A percentile compares a stretch with the other conserved stretches of the same genome.
Evolutionary conservation across 2,329 filamentous ascomycete species (phyloP).

Genomic region (Aspergillus chevalieri): DNA sequence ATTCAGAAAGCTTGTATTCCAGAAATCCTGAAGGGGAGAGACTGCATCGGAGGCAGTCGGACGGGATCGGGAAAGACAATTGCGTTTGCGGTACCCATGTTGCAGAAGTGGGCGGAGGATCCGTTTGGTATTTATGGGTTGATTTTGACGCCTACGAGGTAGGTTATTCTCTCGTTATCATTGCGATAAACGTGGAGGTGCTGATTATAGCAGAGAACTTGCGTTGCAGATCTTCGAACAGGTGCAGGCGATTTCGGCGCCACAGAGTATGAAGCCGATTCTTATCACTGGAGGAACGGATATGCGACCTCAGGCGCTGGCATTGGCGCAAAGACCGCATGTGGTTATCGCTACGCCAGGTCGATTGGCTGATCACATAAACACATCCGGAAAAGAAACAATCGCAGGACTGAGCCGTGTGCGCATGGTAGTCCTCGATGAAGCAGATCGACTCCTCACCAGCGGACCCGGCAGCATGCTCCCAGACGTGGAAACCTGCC

Average conservation of each 20-base stretch:
- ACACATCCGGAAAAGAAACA: constrained; percentile 85
- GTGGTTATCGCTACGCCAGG: constrained; percentile 92
- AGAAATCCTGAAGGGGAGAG: constrained; percentile 80
- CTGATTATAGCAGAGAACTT: constrained; percentile 57
- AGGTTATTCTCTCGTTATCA: constrained; percentile 13
- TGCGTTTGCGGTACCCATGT: constrained; percentile 87
- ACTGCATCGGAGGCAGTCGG: constrained; percentile 90
- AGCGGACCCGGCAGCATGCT: constrained; percentile 78
- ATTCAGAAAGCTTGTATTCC: constrained; percentile 94
- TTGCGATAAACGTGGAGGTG: not conserved
- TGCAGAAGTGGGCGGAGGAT: constrained; percentile 90
- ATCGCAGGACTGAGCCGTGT: constrained; percentile 72
- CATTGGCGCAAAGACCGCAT: constrained; percentile 74
- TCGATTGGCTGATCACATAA: constrained; percentile 86
- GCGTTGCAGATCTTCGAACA: constrained; percentile 96
- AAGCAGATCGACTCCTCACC: constrained; percentile 82
- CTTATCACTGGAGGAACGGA: constrained; percentile 91
- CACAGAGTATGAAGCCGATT: constrained; percentile 77
- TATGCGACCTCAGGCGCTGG: constrained; percentile 85
- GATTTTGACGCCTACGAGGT: constrained; percentile 80
- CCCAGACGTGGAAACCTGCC: constrained; percentile 84
- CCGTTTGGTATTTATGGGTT: constrained; percentile 86
- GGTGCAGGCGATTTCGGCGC: constrained; percentile 83
- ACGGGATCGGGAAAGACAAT: constrained; percentile 98
- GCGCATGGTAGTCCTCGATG: constrained; percentile 84